Conservation (phyloP, 2,329 filamentous ascomycete species). For the Aureobasidium musti region DNA sequence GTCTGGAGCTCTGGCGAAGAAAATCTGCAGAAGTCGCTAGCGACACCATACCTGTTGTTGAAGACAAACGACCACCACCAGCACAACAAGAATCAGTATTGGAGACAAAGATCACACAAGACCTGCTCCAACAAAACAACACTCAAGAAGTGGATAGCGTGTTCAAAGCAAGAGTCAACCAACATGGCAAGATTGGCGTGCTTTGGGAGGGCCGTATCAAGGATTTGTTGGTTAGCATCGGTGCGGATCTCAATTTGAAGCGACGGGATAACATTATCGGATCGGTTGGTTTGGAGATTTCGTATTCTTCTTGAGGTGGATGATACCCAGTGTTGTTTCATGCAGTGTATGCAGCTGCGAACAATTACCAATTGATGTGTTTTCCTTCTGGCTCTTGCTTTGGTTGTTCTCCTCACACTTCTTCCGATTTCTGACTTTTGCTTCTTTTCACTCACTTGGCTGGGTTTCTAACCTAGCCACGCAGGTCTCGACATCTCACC, state of each 20-base stretch:
- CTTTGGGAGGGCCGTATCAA: conserved; percentile 94
- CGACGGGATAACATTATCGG: conserved; percentile 75
- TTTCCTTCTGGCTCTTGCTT: no score
- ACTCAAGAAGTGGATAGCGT: conserved; percentile 71
- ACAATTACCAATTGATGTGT: no score
- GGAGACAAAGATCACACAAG: background rate
- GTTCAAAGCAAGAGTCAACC: conserved; percentile 84
- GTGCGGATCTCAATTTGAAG: conserved; percentile 79
- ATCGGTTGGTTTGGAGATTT: conserved; percentile 74
- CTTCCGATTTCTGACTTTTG: no score
- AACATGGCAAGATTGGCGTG: conserved; percentile 80
- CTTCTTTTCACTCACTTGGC: no score
- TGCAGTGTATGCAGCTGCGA: no score
- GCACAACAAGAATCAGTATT: background rate
- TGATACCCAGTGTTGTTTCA: no score
- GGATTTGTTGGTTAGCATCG: conserved; percentile 87
- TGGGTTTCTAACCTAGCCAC: no score
- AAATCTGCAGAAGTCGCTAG: conserved; percentile 25
- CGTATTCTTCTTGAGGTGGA: conserved; percentile 70
- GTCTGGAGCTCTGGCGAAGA: conserved; percentile 86
- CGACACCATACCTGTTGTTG: background rate
- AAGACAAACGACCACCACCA: conserved; percentile 19
- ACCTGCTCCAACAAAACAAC: conserved; percentile 9
- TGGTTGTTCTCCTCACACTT: no score
- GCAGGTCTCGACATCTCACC: no score